These are phyloP conservation scores for Geranium incanum DNA, from an alignment of 441 rosid genomes.

Conservation along the genomic window DNA sequence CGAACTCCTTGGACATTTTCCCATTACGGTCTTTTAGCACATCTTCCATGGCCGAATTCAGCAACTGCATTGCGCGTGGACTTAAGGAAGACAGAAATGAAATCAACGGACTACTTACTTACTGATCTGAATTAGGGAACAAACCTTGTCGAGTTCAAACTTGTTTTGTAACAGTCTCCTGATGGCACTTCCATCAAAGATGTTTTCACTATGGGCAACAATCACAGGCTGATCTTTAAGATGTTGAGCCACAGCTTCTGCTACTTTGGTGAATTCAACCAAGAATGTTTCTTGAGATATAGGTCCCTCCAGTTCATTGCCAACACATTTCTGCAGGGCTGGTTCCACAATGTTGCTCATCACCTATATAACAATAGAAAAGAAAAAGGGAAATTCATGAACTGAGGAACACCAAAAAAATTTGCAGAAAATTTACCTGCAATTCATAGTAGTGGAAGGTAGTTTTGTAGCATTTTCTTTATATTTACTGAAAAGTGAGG, in stretches of 20 bases:
- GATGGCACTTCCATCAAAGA: slow-evolving; percentile 77
- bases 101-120: neutral
- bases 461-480: slow-evolving; percentile 5
- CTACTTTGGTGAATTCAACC: slow-evolving; percentile 58
- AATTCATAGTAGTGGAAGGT: too few relatives aligned
- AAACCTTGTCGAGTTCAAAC: slow-evolving; percentile 85
- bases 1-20: slow-evolving; percentile 54
- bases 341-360: slow-evolving; percentile 72
- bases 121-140: neutral
- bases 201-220: slow-evolving; percentile 86
- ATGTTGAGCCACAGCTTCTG: slow-evolving; percentile 52
- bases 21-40: slow-evolving; percentile 61
- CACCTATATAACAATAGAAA: slow-evolving; percentile 37
- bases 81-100: neutral
- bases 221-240: slow-evolving; percentile 92
- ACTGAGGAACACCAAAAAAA: too few relatives aligned
- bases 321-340: slow-evolving; percentile 38
- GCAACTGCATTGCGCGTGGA: slow-evolving; percentile 32
- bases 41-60: slow-evolving; percentile 47
- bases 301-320: slow-evolving; percentile 35
- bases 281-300: slow-evolving; percentile 51
- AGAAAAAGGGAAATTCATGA: neutral
- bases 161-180: slow-evolving; percentile 65
- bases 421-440: too few relatives aligned
- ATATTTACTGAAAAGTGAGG: neutral